Percentiles rank a stretch among this genome's conserved stretches.
These are phyloP conservation scores for Nannizziopsis arthrosporioides DNA, from an alignment of 2,329 filamentous ascomycete genomes.

Conservation along the genomic window DNA sequence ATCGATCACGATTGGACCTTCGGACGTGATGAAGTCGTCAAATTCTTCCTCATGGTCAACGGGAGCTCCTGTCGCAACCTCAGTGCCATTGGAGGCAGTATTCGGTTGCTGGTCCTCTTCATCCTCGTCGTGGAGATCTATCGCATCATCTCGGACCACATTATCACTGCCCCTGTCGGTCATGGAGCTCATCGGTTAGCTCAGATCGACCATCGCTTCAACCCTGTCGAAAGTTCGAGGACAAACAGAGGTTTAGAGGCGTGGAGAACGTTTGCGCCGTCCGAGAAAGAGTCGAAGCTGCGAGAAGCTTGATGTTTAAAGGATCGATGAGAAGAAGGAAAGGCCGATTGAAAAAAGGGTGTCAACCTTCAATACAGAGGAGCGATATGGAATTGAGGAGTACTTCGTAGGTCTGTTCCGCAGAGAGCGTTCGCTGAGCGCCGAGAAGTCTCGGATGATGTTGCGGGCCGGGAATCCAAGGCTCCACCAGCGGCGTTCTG, in stretches of 20 bases:
- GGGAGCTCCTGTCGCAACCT: background rate
- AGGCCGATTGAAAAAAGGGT: too few relatives aligned
- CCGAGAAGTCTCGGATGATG: too few relatives aligned
- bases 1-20: slow-evolving; percentile 22
- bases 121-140: slow-evolving; percentile 31
- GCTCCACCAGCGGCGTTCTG: too few relatives aligned
- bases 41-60: slow-evolving; percentile 6
- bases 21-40: slow-evolving; percentile 13
- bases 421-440: too few relatives aligned
- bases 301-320: too few relatives aligned
- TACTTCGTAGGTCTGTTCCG: too few relatives aligned
- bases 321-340: too few relatives aligned
- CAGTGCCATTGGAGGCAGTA: background rate
- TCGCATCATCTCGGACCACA: slow-evolving; percentile 45
- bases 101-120: slow-evolving; percentile 16
- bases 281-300: background rate
- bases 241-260: background rate
- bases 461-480: too few relatives aligned
- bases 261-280: background rate
- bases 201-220: slow-evolving; percentile 44
- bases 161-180: slow-evolving; percentile 51
- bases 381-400: too few relatives aligned
- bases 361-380: too few relatives aligned
- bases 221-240: slow-evolving; percentile 5
- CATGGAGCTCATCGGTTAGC: slow-evolving; percentile 57